Percentiles rank a stretch among this genome's conserved stretches.
Conservation (phyloP, 75 land plant species). For the Picea sitchensis region DNA sequence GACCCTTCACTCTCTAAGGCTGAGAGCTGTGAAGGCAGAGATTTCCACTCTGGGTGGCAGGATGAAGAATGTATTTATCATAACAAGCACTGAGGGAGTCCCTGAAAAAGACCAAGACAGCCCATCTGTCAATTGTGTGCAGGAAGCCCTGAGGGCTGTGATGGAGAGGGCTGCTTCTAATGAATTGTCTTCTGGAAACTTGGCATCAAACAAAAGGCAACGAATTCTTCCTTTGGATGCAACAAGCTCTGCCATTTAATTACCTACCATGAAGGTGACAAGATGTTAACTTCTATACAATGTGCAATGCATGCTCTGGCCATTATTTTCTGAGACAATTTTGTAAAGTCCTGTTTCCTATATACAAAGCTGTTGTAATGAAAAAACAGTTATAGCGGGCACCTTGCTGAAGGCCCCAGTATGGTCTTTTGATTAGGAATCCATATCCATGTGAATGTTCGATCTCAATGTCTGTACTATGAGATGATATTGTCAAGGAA, state of each 20-base stretch:
- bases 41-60: constrained; percentile 65
- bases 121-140: constrained; percentile 26
- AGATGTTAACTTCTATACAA: no score
- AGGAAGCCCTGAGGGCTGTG: constrained; percentile 50
- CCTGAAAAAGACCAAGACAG: constrained; percentile 7
- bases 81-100: constrained; percentile 18
- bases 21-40: constrained; percentile 56
- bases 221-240: constrained; percentile 24
- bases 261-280: no score
- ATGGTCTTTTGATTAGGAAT: no score
- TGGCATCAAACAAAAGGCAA: constrained; percentile 27
- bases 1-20: constrained; percentile 34
- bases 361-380: no score
- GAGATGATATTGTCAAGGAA: no score
- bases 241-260: constrained; percentile 9
- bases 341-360: no score
- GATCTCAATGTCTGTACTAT: no score
- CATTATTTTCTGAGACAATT: no score
- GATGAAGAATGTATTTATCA: constrained; percentile 43
- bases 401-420: no score
- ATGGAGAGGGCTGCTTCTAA: constrained; percentile 37
- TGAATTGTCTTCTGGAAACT: constrained; percentile 30
- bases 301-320: no score
- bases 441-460: no score
- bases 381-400: no score